Evolutionary conservation across 2,329 filamentous ascomycete species (phyloP), one percentile per base, ranked within the genome.

Genomic region (Paramyrothecium sp.): DNA sequence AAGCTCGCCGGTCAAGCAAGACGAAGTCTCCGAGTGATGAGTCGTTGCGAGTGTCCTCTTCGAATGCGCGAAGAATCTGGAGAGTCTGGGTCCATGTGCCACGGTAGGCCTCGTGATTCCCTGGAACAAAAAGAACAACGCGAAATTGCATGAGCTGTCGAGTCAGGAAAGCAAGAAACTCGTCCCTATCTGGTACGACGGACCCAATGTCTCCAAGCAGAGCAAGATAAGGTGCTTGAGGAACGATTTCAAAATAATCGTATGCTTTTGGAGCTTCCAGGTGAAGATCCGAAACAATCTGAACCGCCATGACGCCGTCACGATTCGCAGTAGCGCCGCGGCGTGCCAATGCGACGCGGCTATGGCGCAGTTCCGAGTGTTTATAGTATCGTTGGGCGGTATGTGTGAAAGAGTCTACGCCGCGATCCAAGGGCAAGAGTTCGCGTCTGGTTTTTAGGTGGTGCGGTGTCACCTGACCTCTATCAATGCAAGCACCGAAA

Each of bases 271-370:
- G 75, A 10, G 66, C 63, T 63, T 87, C 82, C 8, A 87, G 73
- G 59, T 87, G 83, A 3, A 87, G 72, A 66, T 87, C 83, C 0
- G 83, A 85, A n/a, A 86, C 56, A 51, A 86, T 77, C 61, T 85
- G 63, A 54, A 7, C 62, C 58, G 17, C 70, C 71, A 8, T 60
- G 26, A 55, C 56, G 13, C 52, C 47, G 2, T 56, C n/a, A n/a
- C n/a, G n/a, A n/a, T n/a, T n/a, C n/a, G n/a, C n/a, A n/a, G n/a
- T n/a, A n/a, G n/a, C n/a, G n/a, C n/a, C n/a, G n/a, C n/a, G n/a
- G n/a, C n/a, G n/a, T n/a, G n/a, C n/a, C n/a, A n/a, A n/a, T n/a
- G n/a, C n/a, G n/a, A n/a, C n/a, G n/a, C n/a, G n/a, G n/a, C n/a
- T n/a, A n/a, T n/a, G n/a, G n/a, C n/a, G n/a, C n/a, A n/a, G n/a